Conservation (phyloP, 1,139 yeast genomes). For the Candida pseudoviswanathii region DNA sequence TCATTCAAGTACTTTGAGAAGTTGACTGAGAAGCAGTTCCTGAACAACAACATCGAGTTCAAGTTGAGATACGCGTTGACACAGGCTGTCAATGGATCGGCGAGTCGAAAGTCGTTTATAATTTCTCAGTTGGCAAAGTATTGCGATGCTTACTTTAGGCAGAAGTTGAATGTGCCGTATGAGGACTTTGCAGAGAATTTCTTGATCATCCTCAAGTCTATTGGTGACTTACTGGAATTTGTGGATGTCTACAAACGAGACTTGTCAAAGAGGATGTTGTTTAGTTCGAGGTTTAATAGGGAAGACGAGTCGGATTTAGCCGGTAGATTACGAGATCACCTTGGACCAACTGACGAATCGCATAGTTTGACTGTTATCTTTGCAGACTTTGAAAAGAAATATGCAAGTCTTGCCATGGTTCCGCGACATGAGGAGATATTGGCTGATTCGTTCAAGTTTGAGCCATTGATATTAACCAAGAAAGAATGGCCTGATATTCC, state of each 20-base stretch:
- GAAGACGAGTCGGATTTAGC: constrained; percentile 29
- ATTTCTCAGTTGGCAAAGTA: constrained; percentile 34
- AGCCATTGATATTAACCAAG: constrained; percentile 36
- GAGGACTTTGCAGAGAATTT: constrained; percentile 24
- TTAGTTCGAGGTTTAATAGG: constrained; percentile 25
- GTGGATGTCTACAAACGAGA: constrained; percentile 36
- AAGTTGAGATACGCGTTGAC: constrained; percentile 32
- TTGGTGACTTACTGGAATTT: constrained; percentile 39
- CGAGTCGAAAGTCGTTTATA: constrained; percentile 20
- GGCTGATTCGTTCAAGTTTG: constrained; percentile 25
- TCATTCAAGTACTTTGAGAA: constrained; percentile 1
- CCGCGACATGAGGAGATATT: constrained; percentile 1
- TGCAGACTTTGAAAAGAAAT: constrained; percentile 22
- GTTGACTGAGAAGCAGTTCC: not conserved
- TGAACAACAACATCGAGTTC: constrained; percentile 13
- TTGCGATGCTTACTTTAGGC: constrained; percentile 36
- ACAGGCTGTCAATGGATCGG: constrained; percentile 25
- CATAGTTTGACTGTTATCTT: constrained; percentile 36
- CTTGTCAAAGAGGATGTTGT: constrained; percentile 35
- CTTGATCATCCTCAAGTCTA: constrained; percentile 33
- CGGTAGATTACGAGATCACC: constrained; percentile 24
- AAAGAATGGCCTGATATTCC: constrained; percentile 49
- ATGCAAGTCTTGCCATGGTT: no score
- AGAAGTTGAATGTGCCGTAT: constrained; percentile 18
- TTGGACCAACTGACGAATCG: constrained; percentile 39